These are phyloP conservation scores for Hebeloma cylindrosporum DNA, from an alignment of 768 basidiomycete species.

Conservation along the genomic window DNA sequence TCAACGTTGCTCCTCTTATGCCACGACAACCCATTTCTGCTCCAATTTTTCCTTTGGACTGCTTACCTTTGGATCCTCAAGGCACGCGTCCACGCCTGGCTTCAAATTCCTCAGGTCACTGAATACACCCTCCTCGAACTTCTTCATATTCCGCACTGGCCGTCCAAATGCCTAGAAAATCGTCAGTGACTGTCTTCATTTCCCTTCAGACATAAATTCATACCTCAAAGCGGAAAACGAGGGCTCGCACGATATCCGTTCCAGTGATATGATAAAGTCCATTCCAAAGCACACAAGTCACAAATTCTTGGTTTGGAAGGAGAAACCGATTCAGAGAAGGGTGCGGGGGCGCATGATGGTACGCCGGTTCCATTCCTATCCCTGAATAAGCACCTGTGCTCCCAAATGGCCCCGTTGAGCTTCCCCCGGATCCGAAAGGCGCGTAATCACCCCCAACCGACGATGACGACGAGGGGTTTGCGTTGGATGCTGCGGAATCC, in stretches of 20 bases:
- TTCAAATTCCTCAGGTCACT: constrained; percentile 92
- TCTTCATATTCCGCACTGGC: constrained; percentile 91
- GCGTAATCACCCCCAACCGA: constrained; percentile 12
- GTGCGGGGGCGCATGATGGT: constrained; percentile 56
- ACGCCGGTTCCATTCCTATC: constrained; percentile 24
- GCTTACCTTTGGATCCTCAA: constrained; percentile 96
- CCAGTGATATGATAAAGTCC: constrained; percentile 93
- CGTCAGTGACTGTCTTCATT: constrained; percentile 4
- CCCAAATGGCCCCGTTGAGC: too few species aligned
- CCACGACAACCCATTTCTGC: too few species aligned
- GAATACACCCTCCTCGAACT: constrained; percentile 97
- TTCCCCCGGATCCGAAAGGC: too few species aligned
- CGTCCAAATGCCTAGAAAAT: constrained; percentile 68
- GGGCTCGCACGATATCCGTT: constrained; percentile 92
- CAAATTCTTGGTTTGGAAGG: constrained; percentile 83
- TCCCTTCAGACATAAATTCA: constrained; percentile 10
- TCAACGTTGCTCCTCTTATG: too few species aligned
- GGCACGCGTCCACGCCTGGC: constrained; percentile 86
- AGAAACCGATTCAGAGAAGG: constrained; percentile 84
- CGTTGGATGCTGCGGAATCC: constrained; percentile 41
- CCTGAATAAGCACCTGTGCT: constrained; percentile 16
- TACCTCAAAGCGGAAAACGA: constrained; percentile 92
- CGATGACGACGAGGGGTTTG: constrained; percentile 28
- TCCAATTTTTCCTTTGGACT: too few species aligned
- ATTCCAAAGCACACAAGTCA: constrained; percentile 91